Evolutionary conservation across 2,329 filamentous ascomycete genomes (phyloP).

Genomic region (Paecilomyces variotii): DNA sequence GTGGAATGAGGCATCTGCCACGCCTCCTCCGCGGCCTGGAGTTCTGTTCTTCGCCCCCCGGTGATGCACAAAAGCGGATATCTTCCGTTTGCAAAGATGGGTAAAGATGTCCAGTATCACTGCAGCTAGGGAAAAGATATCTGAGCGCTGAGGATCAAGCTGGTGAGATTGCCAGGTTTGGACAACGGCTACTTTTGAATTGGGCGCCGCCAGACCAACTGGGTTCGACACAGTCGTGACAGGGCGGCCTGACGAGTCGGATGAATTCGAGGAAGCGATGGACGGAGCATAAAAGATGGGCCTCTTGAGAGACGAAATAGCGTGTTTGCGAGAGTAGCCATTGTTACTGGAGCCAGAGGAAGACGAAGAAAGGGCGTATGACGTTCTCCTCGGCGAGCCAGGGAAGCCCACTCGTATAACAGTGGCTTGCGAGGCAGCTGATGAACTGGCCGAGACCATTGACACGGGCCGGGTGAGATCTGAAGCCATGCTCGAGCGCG

Average conservation of each 20-base stretch:
- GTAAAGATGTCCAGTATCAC: conserved; percentile 53
- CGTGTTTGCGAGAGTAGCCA: conserved; percentile 11
- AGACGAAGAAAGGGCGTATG: conserved; percentile 24
- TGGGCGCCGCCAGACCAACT: conserved; percentile 24
- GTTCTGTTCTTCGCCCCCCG: conserved; percentile 46
- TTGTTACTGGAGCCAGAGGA: conserved; percentile 23
- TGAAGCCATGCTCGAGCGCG: conserved; percentile 10
- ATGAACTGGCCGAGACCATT: neutral
- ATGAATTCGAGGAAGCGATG: conserved; percentile 22
- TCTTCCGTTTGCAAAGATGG: conserved; percentile 49
- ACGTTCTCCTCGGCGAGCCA: conserved; percentile 21
- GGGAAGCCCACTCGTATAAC: conserved; percentile 25
- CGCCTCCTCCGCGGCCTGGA: conserved; percentile 39
- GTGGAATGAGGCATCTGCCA: conserved; percentile 52
- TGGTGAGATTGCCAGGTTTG: conserved; percentile 33
- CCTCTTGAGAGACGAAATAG: conserved; percentile 14
- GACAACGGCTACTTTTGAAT: conserved; percentile 21
- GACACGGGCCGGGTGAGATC: conserved; percentile 21
- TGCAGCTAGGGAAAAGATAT: conserved; percentile 53
- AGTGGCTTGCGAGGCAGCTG: conserved; percentile 25
- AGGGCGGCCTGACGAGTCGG: conserved; percentile 12
- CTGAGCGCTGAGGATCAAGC: conserved; percentile 33
- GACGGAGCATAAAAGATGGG: conserved; percentile 26
- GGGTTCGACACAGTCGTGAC: conserved; percentile 8
- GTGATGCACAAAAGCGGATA: conserved; percentile 48